Evolutionary conservation across 1,139 yeast genomes (phyloP), one percentile per base, ranked within the genome.

Genomic region (Meyerozyma elateridarum): DNA sequence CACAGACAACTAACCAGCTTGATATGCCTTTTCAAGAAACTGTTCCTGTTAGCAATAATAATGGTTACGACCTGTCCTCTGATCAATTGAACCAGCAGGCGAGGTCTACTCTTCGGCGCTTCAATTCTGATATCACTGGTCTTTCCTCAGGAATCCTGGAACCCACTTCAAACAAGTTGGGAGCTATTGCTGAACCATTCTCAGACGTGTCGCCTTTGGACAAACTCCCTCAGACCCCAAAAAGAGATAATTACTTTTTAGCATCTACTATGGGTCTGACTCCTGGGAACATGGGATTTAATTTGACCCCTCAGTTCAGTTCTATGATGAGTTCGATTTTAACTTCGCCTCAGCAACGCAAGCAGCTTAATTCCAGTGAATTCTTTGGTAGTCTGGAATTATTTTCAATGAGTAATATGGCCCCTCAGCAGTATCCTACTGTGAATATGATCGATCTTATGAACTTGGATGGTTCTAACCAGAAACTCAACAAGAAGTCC

Each of bases 261-360:
- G 50, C 52, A 32, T 43, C 57, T 13, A 44, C 54, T 14, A 56
- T 57, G 8, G 68, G 69, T 2, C 48, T 61, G 25, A 64, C 70
- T 3, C 70, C 70, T 4, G 36, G 45, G 29, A 37, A 39, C 32
- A 38, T 49, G 34, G 46, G 53, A 8, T 59, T 56, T 42, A 64
- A 61, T 42, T 56, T 64, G 39, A 66, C 72, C 9, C 72, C 73
- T 3, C 70, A 62, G 38, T 62, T 66, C 50, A 65, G 63, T 42
- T 54, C 66, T 11, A 51, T 64, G 52, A 64, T 66, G 70, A 57
- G 62, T 44, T 56, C 66, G 18, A 56, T 63, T 51, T 56, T 62
- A 35, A 57, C 56, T 42, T 60, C 68, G 12, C 69, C 70, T 3
- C 64, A 56, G 33, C 48, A 41, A 25, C 41, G 38, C 28, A 46